Base-by-base conservation (phyloP, 1,284 basidiomycete genomes). In the Rhodotorula mucilaginosa region DNA sequence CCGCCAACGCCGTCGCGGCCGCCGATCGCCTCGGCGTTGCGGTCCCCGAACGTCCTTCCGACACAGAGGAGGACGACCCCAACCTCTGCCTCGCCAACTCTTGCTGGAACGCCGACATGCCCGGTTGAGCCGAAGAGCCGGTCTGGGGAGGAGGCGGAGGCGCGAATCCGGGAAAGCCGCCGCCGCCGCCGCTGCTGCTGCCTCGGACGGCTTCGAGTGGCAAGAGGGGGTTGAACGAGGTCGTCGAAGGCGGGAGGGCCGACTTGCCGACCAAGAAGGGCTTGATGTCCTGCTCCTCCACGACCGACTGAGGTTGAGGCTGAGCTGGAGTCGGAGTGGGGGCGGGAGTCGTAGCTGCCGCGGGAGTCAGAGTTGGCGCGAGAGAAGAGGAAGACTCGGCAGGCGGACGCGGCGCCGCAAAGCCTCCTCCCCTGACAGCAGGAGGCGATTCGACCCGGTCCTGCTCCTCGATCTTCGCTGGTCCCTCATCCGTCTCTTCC, bases 1-100 rank as follows among this genome's bases (percentile, higher is more conserved):
- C 68, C 18, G 68, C 65, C 10, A 72, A 59, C 5, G 71, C 68
- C 31, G 34, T 49, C 7, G 65, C 71, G 2, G 68, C 71, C 2
- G 68, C 71, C 4, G 65, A 58, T 5, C 71, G 34, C 12, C 62
- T 58, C 23, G 65, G 71, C 31, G 68, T 72, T 21, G 47, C 48
- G 21, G 68, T 67, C 5, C 65, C 68, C 49, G 26, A 48, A 7
- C 54, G 19, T 51, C 23, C 29, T 18, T 16, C 54, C n/a, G 54
- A n/a, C 4, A 19, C 49, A 18, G 67, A 12, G 12, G 67, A 18
- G 23, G 57, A 39, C 29, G 44, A 29, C 16, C 48, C 31, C 13
- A 47, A 46, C 16, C 13, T 60, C 39, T 49, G 29, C 54, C 48
- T 48, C 18, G 31, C 29, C 34, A 63, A 52, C 52, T 63, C 62